phyloP scores from a whole-genome alignment of 768 basidiomycete genomes.

The Xerocomus spinulosus region DNA sequence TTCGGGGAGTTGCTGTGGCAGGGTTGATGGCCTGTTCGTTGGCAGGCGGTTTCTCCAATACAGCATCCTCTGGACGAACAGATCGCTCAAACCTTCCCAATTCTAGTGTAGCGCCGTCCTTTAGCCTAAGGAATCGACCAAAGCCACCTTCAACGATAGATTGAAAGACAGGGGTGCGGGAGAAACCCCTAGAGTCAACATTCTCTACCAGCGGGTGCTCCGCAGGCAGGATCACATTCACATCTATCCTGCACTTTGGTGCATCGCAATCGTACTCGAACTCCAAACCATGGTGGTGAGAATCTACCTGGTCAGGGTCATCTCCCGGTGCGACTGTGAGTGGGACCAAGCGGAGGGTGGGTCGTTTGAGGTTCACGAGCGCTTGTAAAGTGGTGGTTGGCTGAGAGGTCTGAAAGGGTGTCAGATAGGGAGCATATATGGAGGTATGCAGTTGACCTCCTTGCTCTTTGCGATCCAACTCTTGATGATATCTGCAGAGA shows the following conservation, averaged over 20 bases:
- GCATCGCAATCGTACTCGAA: conserved; percentile 93
- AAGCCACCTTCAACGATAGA: conserved; percentile 78
- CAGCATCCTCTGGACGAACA: neutral
- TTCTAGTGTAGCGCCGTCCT: conserved; percentile 77
- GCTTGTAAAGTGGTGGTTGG: conserved; percentile 93
- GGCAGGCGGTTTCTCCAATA: conserved; percentile 11
- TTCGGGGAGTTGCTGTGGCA: conserved; percentile 14
- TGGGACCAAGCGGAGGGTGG: conserved; percentile 75
- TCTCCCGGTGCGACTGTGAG: conserved; percentile 45
- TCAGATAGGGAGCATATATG: neutral
- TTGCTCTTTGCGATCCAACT: conserved; percentile 85
- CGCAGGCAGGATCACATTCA: conserved; percentile 69
- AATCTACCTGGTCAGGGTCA: conserved; percentile 41
- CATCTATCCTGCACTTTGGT: conserved; percentile 74
- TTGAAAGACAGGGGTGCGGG: conserved; percentile 35
- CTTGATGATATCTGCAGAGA: conserved; percentile 79
- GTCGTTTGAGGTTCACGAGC: conserved; percentile 89
- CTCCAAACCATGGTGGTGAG: conserved; percentile 71
- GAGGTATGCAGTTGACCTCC: conserved; percentile 45
- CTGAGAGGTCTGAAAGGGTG: conserved; percentile 53
- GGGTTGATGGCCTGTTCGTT: conserved; percentile 9
- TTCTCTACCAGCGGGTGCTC: conserved; percentile 52
- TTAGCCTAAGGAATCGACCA: conserved; percentile 63
- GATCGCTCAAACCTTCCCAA: conserved; percentile 65
- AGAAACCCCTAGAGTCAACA: conserved; percentile 31